Evolutionary conservation across 2,329 filamentous ascomycete genomes (phyloP).

Genomic region (Hypoxylon sp.): DNA sequence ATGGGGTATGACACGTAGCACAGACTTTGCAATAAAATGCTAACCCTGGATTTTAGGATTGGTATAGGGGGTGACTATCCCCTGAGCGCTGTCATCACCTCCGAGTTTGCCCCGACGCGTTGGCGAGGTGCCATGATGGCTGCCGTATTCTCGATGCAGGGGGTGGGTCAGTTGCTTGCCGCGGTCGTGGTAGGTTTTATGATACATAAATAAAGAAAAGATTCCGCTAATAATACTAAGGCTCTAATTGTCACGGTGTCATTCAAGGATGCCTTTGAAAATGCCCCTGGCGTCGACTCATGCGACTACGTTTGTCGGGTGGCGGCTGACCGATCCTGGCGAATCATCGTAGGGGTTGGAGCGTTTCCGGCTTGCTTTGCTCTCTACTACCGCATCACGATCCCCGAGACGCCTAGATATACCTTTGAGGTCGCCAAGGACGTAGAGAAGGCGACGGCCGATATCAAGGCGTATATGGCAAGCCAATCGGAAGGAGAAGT

Average conservation of each 20-base stretch:
- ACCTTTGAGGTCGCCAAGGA: conserved; percentile 84
- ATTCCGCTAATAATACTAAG: conserved; percentile 62
- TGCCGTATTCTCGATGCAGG: conserved; percentile 87
- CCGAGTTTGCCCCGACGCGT: conserved; percentile 85
- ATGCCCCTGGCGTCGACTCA: conserved; percentile 54
- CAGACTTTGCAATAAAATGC: conserved; percentile 8
- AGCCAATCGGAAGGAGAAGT: conserved; percentile 62
- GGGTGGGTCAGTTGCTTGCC: conserved; percentile 35
- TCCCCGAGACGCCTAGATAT: conserved; percentile 86
- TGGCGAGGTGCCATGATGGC: conserved; percentile 88
- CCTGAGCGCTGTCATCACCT: conserved; percentile 81
- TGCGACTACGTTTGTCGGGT: conserved; percentile 74
- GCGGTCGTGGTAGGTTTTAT: conserved; percentile 20
- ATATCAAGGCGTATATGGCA: conserved; percentile 71
- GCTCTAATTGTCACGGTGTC: conserved; percentile 73
- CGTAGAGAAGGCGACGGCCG: conserved; percentile 78
- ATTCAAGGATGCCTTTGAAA: conserved; percentile 66
- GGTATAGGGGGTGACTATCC: conserved; percentile 88
- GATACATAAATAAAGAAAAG: not conserved
- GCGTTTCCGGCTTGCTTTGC: conserved; percentile 82
- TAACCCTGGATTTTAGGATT: conserved; percentile 60
- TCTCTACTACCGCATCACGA: conserved; percentile 87
- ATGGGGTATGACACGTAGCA: conserved; percentile 63
- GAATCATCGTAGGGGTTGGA: conserved; percentile 82
- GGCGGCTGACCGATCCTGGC: conserved; percentile 85